A percentile compares a stretch with the other conserved stretches of the same genome.
These are phyloP conservation scores for Diaporthe eres DNA, from an alignment of 2,329 filamentous ascomycete species.

Conservation along the genomic window DNA sequence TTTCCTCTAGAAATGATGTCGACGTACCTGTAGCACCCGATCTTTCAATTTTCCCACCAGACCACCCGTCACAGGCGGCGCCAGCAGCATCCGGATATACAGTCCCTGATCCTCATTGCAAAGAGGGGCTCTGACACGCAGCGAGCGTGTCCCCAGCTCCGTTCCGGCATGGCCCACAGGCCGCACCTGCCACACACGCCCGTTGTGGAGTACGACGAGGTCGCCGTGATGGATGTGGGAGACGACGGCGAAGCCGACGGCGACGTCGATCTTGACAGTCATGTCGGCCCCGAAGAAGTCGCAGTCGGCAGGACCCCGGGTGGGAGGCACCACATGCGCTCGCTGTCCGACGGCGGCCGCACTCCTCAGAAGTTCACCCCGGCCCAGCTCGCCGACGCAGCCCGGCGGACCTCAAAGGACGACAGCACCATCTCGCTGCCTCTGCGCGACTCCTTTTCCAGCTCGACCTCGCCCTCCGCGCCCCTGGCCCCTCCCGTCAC, in stretches of 20 bases:
- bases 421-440: constrained; percentile 67
- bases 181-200: constrained; percentile 37
- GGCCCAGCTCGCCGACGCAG: constrained; percentile 69
- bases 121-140: constrained; percentile 28
- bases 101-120: background rate
- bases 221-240: constrained; percentile 42
- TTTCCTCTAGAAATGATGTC: background rate
- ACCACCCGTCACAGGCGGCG: background rate
- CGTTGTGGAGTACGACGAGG: constrained; percentile 45
- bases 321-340: constrained; percentile 67
- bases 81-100: background rate
- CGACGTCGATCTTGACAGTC: constrained; percentile 8
- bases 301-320: constrained; percentile 55
- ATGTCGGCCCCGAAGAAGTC: background rate
- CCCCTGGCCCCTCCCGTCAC: constrained; percentile 70
- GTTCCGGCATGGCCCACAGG: constrained; percentile 34
- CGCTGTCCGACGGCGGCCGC: constrained; percentile 74
- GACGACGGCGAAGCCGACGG: constrained; percentile 37
- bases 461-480: constrained; percentile 51
- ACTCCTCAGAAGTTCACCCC: constrained; percentile 70
- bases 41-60: background rate
- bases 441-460: constrained; percentile 50
- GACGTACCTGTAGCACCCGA: background rate
- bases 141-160: background rate
- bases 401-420: constrained; percentile 74